Evolutionary conservation across 1,139 yeast genomes (phyloP), one percentile per base, ranked within the genome.

Genomic region (Wickerhamomyces sp.): DNA sequence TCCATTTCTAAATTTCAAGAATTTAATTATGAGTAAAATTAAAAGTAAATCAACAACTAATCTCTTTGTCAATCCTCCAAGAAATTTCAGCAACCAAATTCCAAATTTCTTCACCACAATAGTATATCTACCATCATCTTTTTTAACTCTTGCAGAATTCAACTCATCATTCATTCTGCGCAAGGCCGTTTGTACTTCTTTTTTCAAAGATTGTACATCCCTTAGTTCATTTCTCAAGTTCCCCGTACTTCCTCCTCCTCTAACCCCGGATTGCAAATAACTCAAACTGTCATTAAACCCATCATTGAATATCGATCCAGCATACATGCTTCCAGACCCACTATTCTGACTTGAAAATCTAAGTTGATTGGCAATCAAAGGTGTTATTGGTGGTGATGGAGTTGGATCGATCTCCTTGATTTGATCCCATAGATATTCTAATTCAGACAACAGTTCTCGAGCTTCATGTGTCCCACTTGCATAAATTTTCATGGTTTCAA

Each of bases 401-500:
- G 35, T 35, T 15, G 49, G 48, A 5, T 43, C 39, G 14, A 76
- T 51, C 52, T 78, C 81, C 49, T 76, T 78, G 36, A 83, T 75
- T 53, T 80, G 88, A 51, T 78, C 82, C 89, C 91, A 83, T 28
- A 81, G 61, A 47, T 71, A 76, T 49, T 81, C 87, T 48, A 83
- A 64, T 48, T 82, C 91, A 30, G 68, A 61, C 36, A 82, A 62
- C 34, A 81, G 61, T 50, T 81, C 87, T 23, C 83, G 58, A 0
- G 89, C 80, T 47, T 81, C 88, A 37, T 68, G 61, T 0, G 87
- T 74, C 5, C 82, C 82, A 51, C 76, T 70, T 13, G 88, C 87
- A 48, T 82, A 82, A 4, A 70, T 62, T 40, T 68, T 68, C 89
- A 85, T 83, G 4, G 93, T 82, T 37, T 81, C 78, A 30, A 85